Evolutionary conservation across 2,329 filamentous ascomycete species (phyloP).

Genomic region (Coniochaeta ligniaria): DNA sequence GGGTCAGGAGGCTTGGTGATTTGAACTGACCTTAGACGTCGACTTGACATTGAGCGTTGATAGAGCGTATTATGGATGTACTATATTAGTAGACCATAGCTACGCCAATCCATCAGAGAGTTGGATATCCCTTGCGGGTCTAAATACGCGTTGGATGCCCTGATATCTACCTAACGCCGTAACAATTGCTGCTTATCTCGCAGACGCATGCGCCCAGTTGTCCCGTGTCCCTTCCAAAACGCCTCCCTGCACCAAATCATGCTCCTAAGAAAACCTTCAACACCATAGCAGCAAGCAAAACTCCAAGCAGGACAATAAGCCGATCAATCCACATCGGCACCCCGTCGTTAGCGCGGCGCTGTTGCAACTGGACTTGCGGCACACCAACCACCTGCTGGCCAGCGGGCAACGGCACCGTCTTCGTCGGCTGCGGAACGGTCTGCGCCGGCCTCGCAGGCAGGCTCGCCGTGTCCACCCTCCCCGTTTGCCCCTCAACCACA

Average conservation of each 20-base stretch:
- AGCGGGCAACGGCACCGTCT: slow-evolving; percentile 25
- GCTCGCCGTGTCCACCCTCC: neutral
- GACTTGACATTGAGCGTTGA: too few species aligned
- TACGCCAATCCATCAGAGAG: neutral
- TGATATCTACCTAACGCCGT: neutral
- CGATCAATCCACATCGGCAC: slow-evolving; percentile 74
- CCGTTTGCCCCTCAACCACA: neutral
- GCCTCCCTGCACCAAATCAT: neutral
- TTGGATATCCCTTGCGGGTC: neutral
- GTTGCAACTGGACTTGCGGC: slow-evolving; percentile 4
- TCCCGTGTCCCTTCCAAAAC: neutral
- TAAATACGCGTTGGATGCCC: neutral
- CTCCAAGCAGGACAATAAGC: slow-evolving; percentile 65
- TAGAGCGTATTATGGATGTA: neutral
- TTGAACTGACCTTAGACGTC: neutral
- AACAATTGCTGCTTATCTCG: neutral
- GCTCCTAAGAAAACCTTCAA: slow-evolving; percentile 38
- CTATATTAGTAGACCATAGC: neutral
- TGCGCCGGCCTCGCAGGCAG: slow-evolving; percentile 14
- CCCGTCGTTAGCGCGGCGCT: slow-evolving; percentile 29
- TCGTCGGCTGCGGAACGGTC: slow-evolving; percentile 23
- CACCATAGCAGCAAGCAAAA: slow-evolving; percentile 65
- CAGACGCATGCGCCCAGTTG: neutral
- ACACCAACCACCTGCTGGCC: neutral
- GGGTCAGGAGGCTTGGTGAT: neutral